Evolutionary conservation across 106 monocot genomes (phyloP).

Genomic region (Phalaenopsis aphrodite): DNA sequence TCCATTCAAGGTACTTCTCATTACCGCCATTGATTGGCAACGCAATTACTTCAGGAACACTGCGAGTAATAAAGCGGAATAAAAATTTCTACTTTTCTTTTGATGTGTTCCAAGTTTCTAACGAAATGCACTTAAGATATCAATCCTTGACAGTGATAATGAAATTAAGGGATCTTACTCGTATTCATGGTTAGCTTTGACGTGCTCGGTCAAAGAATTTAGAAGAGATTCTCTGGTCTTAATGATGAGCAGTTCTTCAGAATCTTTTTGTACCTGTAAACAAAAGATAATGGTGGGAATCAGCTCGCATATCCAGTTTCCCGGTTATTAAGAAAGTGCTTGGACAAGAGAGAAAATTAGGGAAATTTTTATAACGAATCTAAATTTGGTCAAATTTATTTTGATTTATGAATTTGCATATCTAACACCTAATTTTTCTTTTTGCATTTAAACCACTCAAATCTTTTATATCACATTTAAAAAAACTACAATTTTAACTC

Average conservation of each 20-base stretch:
- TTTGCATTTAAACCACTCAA: too few species aligned
- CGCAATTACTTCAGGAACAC: conserved; percentile 85
- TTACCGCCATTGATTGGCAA: conserved; percentile 81
- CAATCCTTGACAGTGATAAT: neutral
- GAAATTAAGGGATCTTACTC: conserved; percentile 43
- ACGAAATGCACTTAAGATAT: neutral
- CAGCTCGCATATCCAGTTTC: too few species aligned
- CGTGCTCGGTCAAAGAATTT: conserved; percentile 70
- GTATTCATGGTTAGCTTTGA: conserved; percentile 90
- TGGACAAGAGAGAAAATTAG: too few species aligned
- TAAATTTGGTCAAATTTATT: too few species aligned
- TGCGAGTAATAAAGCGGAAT: conserved; percentile 5
- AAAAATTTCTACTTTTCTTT: neutral
- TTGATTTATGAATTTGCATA: too few species aligned
- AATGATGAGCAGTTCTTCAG: conserved; percentile 85
- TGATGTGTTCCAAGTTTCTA: too few species aligned
- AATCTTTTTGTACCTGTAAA: conserved; percentile 70
- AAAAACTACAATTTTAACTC: too few species aligned
- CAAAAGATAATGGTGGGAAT: neutral
- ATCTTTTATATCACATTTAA: too few species aligned
- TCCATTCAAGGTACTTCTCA: conserved; percentile 77
- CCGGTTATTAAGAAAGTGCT: too few species aligned
- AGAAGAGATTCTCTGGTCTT: conserved; percentile 81
- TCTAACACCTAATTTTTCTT: too few species aligned
- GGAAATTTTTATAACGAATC: too few species aligned